Evolutionary conservation across 2,329 filamentous ascomycete species (phyloP).

Genomic region (Alternaria arbusti): DNA sequence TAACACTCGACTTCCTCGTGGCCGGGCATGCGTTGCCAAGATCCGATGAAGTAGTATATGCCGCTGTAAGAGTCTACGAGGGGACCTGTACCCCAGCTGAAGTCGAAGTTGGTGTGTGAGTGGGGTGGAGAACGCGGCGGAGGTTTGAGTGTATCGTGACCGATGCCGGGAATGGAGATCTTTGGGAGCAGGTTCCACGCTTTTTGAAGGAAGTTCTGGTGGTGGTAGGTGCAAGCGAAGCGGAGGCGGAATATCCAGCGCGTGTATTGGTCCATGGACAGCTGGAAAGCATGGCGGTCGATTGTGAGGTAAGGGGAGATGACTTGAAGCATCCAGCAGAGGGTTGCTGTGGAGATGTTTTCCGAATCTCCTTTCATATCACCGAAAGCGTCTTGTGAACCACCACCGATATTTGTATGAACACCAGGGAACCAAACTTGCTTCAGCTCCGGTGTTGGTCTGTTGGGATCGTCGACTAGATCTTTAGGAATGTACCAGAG

Average conservation of each 20-base stretch:
- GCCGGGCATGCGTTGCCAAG: slow-evolving; percentile 52
- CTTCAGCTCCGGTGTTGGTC: slow-evolving; percentile 47
- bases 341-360: slow-evolving; percentile 55
- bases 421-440: slow-evolving; percentile 62
- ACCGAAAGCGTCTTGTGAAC: slow-evolving; percentile 40
- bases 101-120: slow-evolving; percentile 44
- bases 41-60: slow-evolving; percentile 53
- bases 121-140: slow-evolving; percentile 38
- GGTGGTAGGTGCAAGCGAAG: slow-evolving; percentile 41
- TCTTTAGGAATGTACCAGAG: slow-evolving; percentile 56
- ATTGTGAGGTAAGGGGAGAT: slow-evolving; percentile 56
- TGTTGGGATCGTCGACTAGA: slow-evolving; percentile 31
- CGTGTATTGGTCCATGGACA: slow-evolving; percentile 50
- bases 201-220: slow-evolving; percentile 22
- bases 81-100: slow-evolving; percentile 57
- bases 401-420: slow-evolving; percentile 60
- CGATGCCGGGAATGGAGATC: slow-evolving; percentile 30
- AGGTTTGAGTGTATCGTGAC: slow-evolving; percentile 21
- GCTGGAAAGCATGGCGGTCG: slow-evolving; percentile 51
- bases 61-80: slow-evolving; percentile 50
- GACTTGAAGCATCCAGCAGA: slow-evolving; percentile 64
- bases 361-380: slow-evolving; percentile 45
- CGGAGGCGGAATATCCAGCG: slow-evolving; percentile 41
- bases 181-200: slow-evolving; percentile 18
- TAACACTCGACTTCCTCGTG: slow-evolving; percentile 48